Percentiles rank a stretch among this genome's conserved stretches.
phyloP scores from a whole-genome alignment of 805 yeast genomes.

The Barnettozyma populi region DNA sequence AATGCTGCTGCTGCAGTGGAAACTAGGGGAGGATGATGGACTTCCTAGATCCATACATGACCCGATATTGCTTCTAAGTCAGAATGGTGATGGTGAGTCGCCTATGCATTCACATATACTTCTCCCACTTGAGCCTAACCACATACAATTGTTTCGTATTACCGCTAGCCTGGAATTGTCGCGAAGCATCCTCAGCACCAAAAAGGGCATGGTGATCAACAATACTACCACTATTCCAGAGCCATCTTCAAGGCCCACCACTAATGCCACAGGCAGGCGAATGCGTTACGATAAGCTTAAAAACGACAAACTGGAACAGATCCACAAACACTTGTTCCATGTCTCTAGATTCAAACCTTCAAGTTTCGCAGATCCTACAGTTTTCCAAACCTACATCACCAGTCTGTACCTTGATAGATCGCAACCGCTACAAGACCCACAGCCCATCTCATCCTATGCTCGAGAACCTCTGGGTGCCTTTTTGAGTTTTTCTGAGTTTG shows the following conservation, averaged over 20 bases:
- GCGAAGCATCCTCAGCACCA: neutral
- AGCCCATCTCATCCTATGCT: neutral
- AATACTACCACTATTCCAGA: neutral
- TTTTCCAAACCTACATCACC: slow-evolving; percentile 11
- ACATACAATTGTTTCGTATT: neutral
- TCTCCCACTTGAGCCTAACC: slow-evolving; percentile 2
- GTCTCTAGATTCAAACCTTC: neutral
- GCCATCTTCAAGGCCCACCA: neutral
- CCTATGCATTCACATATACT: slow-evolving; percentile 4
- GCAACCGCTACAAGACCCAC: neutral
- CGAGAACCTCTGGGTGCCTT: slow-evolving; percentile 21
- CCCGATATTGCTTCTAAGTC: slow-evolving; percentile 22
- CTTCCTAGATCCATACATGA: slow-evolving; percentile 35
- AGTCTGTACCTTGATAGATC: slow-evolving; percentile 10
- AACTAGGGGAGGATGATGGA: slow-evolving; percentile 25
- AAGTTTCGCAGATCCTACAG: slow-evolving; percentile 5
- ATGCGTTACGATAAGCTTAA: slow-evolving; percentile 1
- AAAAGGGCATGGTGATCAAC: neutral
- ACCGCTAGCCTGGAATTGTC: neutral
- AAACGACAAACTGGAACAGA: neutral
- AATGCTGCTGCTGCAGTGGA: slow-evolving; percentile 31
- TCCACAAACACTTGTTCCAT: slow-evolving; percentile 10
- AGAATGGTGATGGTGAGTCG: slow-evolving; percentile 4
- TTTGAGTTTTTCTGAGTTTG: slow-evolving; percentile 30
- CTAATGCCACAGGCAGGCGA: neutral